Percentiles rank a stretch among this genome's conserved stretches.
Conservation (phyloP, 2,329 filamentous ascomycete genomes). For the Hymenoscyphus albidus region DNA sequence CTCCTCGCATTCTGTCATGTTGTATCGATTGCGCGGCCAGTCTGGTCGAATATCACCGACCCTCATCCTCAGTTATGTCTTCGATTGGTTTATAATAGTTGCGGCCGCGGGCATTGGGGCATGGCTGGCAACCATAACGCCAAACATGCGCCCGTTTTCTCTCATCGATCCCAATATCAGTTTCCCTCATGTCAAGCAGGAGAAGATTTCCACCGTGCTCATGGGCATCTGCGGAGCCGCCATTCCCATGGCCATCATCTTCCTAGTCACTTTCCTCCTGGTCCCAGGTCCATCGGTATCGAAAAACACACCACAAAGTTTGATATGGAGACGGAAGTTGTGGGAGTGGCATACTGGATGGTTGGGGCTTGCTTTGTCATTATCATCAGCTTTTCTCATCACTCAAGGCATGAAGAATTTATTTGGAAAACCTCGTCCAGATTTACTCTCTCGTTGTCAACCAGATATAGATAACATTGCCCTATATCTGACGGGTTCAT, state of each 20-base stretch:
- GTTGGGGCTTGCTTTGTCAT: slow-evolving; percentile 73
- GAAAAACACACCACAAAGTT: slow-evolving; percentile 54
- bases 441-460: slow-evolving; percentile 66
- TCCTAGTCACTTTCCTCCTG: slow-evolving; percentile 63
- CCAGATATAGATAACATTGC: slow-evolving; percentile 66
- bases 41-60: slow-evolving; percentile 24
- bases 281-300: slow-evolving; percentile 69
- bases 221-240: slow-evolving; percentile 61
- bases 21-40: slow-evolving; percentile 17
- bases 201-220: slow-evolving; percentile 67
- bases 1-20: neutral
- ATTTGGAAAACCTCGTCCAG: slow-evolving; percentile 61
- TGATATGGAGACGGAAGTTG: slow-evolving; percentile 76
- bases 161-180: slow-evolving; percentile 72
- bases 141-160: slow-evolving; percentile 68
- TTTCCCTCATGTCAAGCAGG: slow-evolving; percentile 65
- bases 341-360: slow-evolving; percentile 89
- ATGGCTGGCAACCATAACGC: slow-evolving; percentile 54
- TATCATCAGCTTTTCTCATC: slow-evolving; percentile 71
- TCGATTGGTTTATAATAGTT: slow-evolving; percentile 71
- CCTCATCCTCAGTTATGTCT: slow-evolving; percentile 61
- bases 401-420: slow-evolving; percentile 81
- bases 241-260: slow-evolving; percentile 64
- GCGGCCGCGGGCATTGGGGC: slow-evolving; percentile 56
- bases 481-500: slow-evolving; percentile 59